These are phyloP conservation scores for Pyrenophora graminea DNA, from an alignment of 2,329 filamentous ascomycete genomes.

Conservation along the genomic window DNA sequence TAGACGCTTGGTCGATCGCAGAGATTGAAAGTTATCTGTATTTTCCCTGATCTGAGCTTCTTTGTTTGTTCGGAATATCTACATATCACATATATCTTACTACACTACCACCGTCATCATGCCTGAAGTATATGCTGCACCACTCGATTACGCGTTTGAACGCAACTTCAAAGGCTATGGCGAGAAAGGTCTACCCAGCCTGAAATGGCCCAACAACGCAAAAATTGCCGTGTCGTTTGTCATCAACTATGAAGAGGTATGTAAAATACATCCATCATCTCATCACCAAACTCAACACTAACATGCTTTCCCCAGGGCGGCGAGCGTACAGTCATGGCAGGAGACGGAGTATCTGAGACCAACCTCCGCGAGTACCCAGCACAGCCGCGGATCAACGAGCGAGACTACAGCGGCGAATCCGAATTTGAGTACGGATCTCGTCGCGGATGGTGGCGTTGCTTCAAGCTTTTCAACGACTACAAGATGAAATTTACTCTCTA, in stretches of 20 bases:
- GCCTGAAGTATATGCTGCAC: slow-evolving; percentile 33
- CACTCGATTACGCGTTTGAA: slow-evolving; percentile 33
- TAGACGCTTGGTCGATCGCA: too few species aligned
- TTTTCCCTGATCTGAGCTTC: too few species aligned
- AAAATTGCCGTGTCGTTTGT: slow-evolving; percentile 48
- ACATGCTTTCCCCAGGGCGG: slow-evolving; percentile 33
- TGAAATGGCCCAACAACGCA: slow-evolving; percentile 44
- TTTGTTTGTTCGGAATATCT: background rate
- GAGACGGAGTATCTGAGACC: slow-evolving; percentile 40
- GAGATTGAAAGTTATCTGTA: too few species aligned
- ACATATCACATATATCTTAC: background rate
- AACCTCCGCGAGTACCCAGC: slow-evolving; percentile 46
- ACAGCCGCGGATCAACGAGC: slow-evolving; percentile 47
- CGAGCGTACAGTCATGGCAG: slow-evolving; percentile 37
- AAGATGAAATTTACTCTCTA: slow-evolving; percentile 58
- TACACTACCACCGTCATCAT: slow-evolving; percentile 7
- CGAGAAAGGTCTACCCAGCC: slow-evolving; percentile 43
- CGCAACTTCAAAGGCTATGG: slow-evolving; percentile 52
- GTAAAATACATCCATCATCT: background rate
- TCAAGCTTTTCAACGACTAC: slow-evolving; percentile 55
- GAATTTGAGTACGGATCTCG: slow-evolving; percentile 59
- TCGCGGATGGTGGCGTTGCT: slow-evolving; percentile 56
- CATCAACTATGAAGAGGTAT: slow-evolving; percentile 25
- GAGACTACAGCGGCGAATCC: slow-evolving; percentile 53
- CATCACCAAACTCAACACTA: background rate